Evolutionary conservation across 257 asterid genomes (phyloP).

Genomic region (Phtheirospermum japonicum): DNA sequence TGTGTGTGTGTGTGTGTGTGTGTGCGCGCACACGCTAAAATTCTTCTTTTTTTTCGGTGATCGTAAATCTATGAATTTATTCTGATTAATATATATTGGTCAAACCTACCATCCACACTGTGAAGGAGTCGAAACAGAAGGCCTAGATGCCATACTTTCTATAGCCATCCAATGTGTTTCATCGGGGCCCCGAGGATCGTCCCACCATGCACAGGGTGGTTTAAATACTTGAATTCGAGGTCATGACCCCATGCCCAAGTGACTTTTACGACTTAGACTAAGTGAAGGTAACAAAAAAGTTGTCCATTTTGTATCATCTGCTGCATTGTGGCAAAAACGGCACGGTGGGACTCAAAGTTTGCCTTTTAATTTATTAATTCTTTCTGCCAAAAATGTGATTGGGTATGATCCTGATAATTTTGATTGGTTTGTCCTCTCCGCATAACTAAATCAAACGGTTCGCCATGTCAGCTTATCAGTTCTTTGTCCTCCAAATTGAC

Average conservation of each 20-base stretch:
- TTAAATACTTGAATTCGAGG: slow-evolving; percentile 86
- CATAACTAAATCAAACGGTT: slow-evolving; percentile 27
- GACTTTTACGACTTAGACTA: slow-evolving; percentile 87
- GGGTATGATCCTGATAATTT: slow-evolving; percentile 27
- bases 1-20: no score
- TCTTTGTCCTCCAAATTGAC: no score
- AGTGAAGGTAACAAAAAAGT: slow-evolving; percentile 29
- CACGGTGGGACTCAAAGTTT: slow-evolving; percentile 31
- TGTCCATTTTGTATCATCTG: slow-evolving; percentile 26
- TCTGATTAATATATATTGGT: no score
- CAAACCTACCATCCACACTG: slow-evolving; percentile 70
- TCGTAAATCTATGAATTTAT: no score
- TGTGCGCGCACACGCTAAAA: no score
- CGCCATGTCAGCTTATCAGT: slow-evolving; percentile 21
- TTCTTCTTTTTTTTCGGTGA: no score
- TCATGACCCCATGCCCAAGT: slow-evolving; percentile 88
- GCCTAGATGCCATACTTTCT: slow-evolving; percentile 71
- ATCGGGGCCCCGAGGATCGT: slow-evolving; percentile 81
- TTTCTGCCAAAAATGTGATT: slow-evolving; percentile 35
- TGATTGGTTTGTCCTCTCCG: slow-evolving; percentile 15
- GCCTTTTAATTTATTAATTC: slow-evolving; percentile 33
- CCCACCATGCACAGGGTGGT: slow-evolving; percentile 93
- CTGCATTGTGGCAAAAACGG: slow-evolving; percentile 34
- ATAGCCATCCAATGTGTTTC: slow-evolving; percentile 85
- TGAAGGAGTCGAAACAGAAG: slow-evolving; percentile 72